phyloP scores from a whole-genome alignment of 2,329 filamentous ascomycete species.

The Aspergillus unguis region DNA sequence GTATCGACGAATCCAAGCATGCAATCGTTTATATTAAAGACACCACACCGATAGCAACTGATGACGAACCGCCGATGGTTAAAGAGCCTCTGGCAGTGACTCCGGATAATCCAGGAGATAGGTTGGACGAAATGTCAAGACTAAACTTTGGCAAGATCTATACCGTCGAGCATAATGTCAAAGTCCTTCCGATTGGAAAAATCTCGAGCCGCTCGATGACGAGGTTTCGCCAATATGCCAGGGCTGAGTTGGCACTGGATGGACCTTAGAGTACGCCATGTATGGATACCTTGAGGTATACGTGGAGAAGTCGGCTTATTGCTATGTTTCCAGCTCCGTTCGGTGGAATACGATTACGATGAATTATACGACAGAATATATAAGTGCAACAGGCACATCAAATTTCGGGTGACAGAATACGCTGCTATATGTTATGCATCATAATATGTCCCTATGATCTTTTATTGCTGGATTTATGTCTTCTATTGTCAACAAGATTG shows the following conservation, averaged over 20 bases:
- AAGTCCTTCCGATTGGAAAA: conserved; percentile 39
- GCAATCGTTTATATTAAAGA: conserved; percentile 36
- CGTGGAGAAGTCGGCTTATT: neutral
- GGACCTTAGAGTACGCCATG: neutral
- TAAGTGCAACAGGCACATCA: neutral
- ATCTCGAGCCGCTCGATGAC: conserved; percentile 28
- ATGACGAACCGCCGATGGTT: conserved; percentile 28
- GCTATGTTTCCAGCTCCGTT: neutral
- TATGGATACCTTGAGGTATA: neutral
- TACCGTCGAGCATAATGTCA: conserved; percentile 44
- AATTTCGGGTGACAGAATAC: neutral
- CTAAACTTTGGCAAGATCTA: conserved; percentile 43
- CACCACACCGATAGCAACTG: conserved; percentile 9
- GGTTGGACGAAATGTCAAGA: conserved; percentile 34
- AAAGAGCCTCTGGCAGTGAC: conserved; percentile 39
- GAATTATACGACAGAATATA: neutral
- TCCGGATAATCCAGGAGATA: conserved; percentile 19
- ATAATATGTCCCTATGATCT: no score
- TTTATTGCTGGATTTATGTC: neutral
- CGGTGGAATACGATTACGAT: neutral
- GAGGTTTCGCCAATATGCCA: conserved; percentile 21
- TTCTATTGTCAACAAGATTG: neutral
- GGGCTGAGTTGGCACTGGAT: conserved; percentile 6
- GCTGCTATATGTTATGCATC: neutral
- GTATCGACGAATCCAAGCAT: conserved; percentile 36